Conservation (phyloP, 495 filamentous ascomycete genomes). For the Corynascus novoguineensis region DNA sequence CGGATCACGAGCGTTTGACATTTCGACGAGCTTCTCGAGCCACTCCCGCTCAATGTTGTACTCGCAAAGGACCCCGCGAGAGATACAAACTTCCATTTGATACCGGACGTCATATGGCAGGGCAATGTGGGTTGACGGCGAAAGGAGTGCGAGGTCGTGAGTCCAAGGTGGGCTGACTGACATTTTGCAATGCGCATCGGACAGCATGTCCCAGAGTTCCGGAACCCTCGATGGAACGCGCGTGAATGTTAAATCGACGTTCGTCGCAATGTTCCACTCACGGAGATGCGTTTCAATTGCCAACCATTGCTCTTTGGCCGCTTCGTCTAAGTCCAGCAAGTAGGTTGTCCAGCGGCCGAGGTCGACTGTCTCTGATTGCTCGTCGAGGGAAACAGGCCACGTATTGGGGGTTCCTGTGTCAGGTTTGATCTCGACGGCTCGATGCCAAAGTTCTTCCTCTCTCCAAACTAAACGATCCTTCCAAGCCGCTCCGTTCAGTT, state of each 20-base stretch:
- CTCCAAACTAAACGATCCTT: constrained; percentile 52
- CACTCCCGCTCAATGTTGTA: constrained; percentile 64
- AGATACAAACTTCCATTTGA: constrained; percentile 89
- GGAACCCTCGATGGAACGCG: constrained; percentile 17
- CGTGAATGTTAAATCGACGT: constrained; percentile 30
- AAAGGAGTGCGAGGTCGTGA: constrained; percentile 33
- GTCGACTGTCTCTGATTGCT: constrained; percentile 58
- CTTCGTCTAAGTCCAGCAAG: constrained; percentile 45
- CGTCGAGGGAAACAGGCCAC: constrained; percentile 51
- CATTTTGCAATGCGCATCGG: constrained; percentile 21
- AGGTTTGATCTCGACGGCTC: constrained; percentile 65
- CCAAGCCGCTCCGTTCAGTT: constrained; percentile 38
- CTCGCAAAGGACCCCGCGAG: constrained; percentile 72
- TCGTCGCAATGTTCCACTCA: constrained; percentile 67
- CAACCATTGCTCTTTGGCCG: constrained; percentile 30
- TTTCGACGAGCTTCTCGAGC: constrained; percentile 50
- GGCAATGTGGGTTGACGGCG: constrained; percentile 30
- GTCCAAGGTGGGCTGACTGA: constrained; percentile 13
- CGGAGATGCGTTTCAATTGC: constrained; percentile 50
- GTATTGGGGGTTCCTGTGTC: constrained; percentile 31
- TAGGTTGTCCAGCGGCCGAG: constrained; percentile 75
- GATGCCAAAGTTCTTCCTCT: constrained; percentile 64
- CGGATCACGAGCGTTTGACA: constrained; percentile 28
- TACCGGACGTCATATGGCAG: constrained; percentile 75
- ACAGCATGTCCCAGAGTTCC: constrained; percentile 55